Evolutionary conservation across 768 basidiomycete species (phyloP).

Genomic region (Myochromella boudieri): DNA sequence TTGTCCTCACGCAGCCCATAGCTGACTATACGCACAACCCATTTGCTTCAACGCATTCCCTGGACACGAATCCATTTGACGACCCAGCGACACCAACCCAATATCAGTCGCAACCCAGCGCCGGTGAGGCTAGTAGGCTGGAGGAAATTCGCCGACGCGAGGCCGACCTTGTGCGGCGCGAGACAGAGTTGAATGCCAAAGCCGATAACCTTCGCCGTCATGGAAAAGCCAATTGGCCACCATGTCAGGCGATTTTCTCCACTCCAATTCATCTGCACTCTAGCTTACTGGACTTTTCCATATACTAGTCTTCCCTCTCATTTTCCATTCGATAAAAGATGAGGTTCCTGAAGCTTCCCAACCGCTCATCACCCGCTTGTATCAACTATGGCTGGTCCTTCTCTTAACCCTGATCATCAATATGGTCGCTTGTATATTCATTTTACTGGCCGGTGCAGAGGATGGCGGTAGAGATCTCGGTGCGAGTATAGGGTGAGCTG

Average conservation of each 20-base stretch:
- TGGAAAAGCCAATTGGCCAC: conserved; percentile 93
- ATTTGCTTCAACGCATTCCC: conserved; percentile 81
- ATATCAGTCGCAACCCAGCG: conserved; percentile 20
- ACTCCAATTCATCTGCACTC: conserved; percentile 15
- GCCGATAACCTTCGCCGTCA: conserved; percentile 68
- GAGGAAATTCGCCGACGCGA: conserved; percentile 80
- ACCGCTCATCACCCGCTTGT: conserved; percentile 80
- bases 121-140: conserved; percentile 39
- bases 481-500: conserved; percentile 74
- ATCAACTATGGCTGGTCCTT: conserved; percentile 93
- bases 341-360: conserved; percentile 86
- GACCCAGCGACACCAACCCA: conserved; percentile 59
- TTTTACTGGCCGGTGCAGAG: conserved; percentile 73
- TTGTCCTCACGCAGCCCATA: conserved; percentile 14
- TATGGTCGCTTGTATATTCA: conserved; percentile 85
- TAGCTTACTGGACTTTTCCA: conserved; percentile 17
- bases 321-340: conserved; percentile 90
- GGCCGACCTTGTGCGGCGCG: conserved; percentile 76
- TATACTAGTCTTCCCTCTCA: conserved; percentile 80
- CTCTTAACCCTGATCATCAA: conserved; percentile 81
- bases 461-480: conserved; percentile 82
- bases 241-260: conserved; percentile 52
- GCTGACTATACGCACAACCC: conserved; percentile 64
- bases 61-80: conserved; percentile 89
- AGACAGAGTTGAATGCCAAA: conserved; percentile 68